Evolutionary conservation across 108 stramenopile genomes (phyloP), one percentile per base, ranked within the genome.

Genomic region (Cyclotella sp.): DNA sequence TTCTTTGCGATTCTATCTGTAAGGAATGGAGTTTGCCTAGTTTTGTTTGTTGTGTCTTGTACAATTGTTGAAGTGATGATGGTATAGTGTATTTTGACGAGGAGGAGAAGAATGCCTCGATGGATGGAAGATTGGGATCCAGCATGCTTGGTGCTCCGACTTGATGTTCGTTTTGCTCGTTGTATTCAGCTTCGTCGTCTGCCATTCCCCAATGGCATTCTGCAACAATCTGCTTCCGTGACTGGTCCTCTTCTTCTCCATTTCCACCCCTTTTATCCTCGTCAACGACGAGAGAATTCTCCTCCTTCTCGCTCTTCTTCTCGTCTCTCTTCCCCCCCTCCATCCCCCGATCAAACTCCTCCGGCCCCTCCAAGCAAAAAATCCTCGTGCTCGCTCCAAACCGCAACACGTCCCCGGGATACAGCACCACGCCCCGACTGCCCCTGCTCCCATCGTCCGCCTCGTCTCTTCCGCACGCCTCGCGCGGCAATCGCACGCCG

Each of bases 311-410:
- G n/a, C n/a, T n/a, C n/a, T n/a, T n/a, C n/a, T n/a, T n/a, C n/a
- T n/a, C n/a, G n/a, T n/a, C n/a, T n/a, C n/a, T n/a, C n/a, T n/a
- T n/a, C n/a, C n/a, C n/a, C n/a, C n/a, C n/a, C n/a, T n/a, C n/a
- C n/a, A n/a, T n/a, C n/a, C n/a, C 89, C 40, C 89, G 65, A 41
- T 86, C 86, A 79, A 85, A 89, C 34, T 86, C 84, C 30, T 51
- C 58, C 22, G 87, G 89, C 30, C 91, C 93, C 52, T 91, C 90
- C 52, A 94, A 58, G 30, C 75, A 82, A 75, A 70, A 94, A 3
- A 87, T 28, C 19, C 93, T 73, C 46, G 93, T 91, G 5, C 80
- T 82, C 7, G 84, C 89, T 15, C 93, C 93, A 79, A 92, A 91
- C 49, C 75, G 63, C 19, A 94, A 77, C 6, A 88, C 82, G 75